Percentiles rank a stretch among this genome's conserved stretches.
Evolutionary conservation across 805 yeast species (phyloP).

Genomic region (Lachancea sp.): DNA sequence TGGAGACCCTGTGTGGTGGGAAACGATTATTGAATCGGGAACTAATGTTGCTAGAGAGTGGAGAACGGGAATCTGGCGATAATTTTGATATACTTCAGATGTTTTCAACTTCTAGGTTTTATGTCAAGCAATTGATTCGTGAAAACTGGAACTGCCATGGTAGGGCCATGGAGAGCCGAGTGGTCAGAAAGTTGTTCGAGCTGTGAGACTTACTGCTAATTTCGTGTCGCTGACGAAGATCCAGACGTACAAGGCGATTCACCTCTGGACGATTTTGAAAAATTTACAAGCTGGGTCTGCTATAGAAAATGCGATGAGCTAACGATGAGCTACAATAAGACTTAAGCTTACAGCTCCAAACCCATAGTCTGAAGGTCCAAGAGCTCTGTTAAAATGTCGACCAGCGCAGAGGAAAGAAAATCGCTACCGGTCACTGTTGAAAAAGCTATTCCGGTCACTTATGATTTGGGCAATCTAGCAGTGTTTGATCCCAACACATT

Average conservation of each 20-base stretch:
- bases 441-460: conserved; percentile 81
- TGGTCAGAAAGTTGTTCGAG: conserved; percentile 26
- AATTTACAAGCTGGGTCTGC: not conserved
- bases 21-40: conserved; percentile 23
- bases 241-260: not conserved
- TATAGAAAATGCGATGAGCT: conserved; percentile 1
- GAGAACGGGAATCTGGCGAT: conserved; percentile 23
- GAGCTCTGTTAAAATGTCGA: conserved; percentile 1
- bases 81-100: conserved; percentile 35
- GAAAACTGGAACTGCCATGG: conserved; percentile 22
- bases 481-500: conserved; percentile 86
- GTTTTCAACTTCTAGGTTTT: conserved; percentile 27
- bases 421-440: conserved; percentile 72
- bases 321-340: conserved; percentile 1
- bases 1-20: conserved; percentile 31
- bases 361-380: not conserved
- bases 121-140: conserved; percentile 27
- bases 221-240: not conserved
- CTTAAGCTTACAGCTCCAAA: not conserved
- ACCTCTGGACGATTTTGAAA: not conserved
- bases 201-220: conserved; percentile 9
- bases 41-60: conserved; percentile 13
- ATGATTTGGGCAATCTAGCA: conserved; percentile 85
- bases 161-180: conserved; percentile 21
- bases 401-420: conserved; percentile 15